phyloP scores from a whole-genome alignment of 2,329 filamentous ascomycete genomes.

The Geoglossum cookeanum region DNA sequence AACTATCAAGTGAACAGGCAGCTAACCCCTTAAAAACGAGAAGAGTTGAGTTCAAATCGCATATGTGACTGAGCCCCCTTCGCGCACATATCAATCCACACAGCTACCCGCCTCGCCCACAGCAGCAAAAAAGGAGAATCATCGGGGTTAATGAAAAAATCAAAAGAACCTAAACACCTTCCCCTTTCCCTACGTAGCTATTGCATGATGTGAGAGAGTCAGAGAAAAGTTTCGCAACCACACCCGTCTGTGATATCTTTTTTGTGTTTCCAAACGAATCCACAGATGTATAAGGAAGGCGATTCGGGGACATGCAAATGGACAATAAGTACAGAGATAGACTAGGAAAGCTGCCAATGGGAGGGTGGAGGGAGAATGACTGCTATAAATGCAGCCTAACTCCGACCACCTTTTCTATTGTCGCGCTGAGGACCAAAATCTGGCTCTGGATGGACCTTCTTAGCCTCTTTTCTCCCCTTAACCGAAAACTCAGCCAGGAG shows the following conservation, averaged over 20 bases:
- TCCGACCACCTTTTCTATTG: not conserved
- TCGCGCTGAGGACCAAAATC: constrained; percentile 33
- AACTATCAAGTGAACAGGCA: not conserved
- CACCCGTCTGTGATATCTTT: not conserved
- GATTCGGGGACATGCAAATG: not conserved
- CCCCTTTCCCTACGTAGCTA: constrained; percentile 1
- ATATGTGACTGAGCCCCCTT: not conserved
- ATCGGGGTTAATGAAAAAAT: not conserved
- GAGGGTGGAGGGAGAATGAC: not conserved
- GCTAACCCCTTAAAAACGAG: not conserved
- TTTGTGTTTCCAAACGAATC: not conserved
- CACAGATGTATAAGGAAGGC: not conserved
- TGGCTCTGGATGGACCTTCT: constrained; percentile 42
- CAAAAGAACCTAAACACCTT: not conserved
- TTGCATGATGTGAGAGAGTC: not conserved
- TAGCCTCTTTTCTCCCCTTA: constrained; percentile 71
- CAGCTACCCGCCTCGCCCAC: not conserved
- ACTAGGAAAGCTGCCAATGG: no score
- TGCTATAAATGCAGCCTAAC: not conserved
- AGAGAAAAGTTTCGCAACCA: not conserved
- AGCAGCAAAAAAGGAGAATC: not conserved
- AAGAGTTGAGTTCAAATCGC: not conserved
- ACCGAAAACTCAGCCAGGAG: constrained; percentile 79
- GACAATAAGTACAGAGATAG: not conserved
- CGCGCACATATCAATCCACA: not conserved